Evolutionary conservation across 768 basidiomycete genomes (phyloP).

Genomic region (Leccinum boreale): DNA sequence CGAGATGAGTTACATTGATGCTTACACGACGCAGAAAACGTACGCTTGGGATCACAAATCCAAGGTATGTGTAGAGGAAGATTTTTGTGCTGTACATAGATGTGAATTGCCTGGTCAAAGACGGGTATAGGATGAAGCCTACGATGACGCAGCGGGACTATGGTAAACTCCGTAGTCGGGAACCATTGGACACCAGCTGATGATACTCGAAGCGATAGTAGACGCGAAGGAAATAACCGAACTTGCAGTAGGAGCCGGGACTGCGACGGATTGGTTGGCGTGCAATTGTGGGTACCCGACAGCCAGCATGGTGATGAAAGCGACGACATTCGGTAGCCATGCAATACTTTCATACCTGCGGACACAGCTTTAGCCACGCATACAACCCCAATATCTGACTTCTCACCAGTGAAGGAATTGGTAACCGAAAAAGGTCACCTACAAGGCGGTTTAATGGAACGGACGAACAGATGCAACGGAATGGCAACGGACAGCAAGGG

Average conservation of each 20-base stretch:
- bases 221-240: constrained; percentile 43
- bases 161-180: constrained; percentile 52
- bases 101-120: neutral
- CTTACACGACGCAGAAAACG: constrained; percentile 11
- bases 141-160: constrained; percentile 58
- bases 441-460: neutral
- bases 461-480: neutral
- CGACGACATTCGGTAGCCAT: constrained; percentile 75
- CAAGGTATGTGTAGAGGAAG: constrained; percentile 45
- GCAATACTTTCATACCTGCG: constrained; percentile 68
- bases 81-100: constrained; percentile 31
- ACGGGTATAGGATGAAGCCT: constrained; percentile 6
- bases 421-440: constrained; percentile 66
- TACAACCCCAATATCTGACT: neutral
- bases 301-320: constrained; percentile 64
- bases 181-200: constrained; percentile 43
- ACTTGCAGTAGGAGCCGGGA: constrained; percentile 31
- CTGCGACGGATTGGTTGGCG: constrained; percentile 37
- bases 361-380: neutral
- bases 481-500: constrained; percentile 25
- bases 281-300: constrained; percentile 66
- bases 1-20: neutral
- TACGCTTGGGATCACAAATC: constrained; percentile 41
- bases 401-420: constrained; percentile 55
- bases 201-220: constrained; percentile 40